phyloP scores from a whole-genome alignment of 2,329 filamentous ascomycete genomes.

The Aspergillus sp. region DNA sequence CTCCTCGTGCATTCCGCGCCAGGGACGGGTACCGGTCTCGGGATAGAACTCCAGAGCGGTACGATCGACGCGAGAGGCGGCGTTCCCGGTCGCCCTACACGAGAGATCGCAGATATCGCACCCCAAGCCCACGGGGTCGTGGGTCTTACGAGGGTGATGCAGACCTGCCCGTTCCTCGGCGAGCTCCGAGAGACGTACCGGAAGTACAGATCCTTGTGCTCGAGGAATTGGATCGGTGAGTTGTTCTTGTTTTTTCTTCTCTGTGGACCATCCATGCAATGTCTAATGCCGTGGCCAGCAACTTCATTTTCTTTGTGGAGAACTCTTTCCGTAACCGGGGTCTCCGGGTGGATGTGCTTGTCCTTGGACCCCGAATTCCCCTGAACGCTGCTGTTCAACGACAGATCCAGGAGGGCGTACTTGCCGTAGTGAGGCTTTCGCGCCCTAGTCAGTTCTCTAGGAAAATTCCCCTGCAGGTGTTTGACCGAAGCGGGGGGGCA shows the following conservation, averaged over 20 bases:
- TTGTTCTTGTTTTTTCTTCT: neutral
- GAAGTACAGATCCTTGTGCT: conserved; percentile 87
- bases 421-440: conserved; percentile 78
- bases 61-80: conserved; percentile 58
- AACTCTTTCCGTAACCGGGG: conserved; percentile 70
- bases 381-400: conserved; percentile 78
- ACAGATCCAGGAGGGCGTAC: conserved; percentile 85
- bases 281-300: conserved; percentile 46
- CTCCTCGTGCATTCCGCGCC: conserved; percentile 61
- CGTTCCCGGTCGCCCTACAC: conserved; percentile 71
- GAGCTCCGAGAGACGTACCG: conserved; percentile 74
- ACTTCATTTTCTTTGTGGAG: conserved; percentile 83
- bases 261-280: conserved; percentile 1
- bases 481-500: conserved; percentile 74
- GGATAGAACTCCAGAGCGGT: conserved; percentile 50
- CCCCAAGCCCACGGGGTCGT: conserved; percentile 65
- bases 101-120: conserved; percentile 66
- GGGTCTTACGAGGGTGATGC: conserved; percentile 59
- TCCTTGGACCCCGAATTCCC: conserved; percentile 73
- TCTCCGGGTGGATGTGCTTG: conserved; percentile 76
- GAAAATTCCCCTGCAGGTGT: conserved; percentile 80
- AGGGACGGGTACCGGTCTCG: conserved; percentile 64
- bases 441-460: conserved; percentile 67
- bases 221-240: conserved; percentile 67
- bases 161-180: conserved; percentile 70